Evolutionary conservation across 2,329 filamentous ascomycete genomes (phyloP).

Genomic region (Polytolypa hystricis): DNA sequence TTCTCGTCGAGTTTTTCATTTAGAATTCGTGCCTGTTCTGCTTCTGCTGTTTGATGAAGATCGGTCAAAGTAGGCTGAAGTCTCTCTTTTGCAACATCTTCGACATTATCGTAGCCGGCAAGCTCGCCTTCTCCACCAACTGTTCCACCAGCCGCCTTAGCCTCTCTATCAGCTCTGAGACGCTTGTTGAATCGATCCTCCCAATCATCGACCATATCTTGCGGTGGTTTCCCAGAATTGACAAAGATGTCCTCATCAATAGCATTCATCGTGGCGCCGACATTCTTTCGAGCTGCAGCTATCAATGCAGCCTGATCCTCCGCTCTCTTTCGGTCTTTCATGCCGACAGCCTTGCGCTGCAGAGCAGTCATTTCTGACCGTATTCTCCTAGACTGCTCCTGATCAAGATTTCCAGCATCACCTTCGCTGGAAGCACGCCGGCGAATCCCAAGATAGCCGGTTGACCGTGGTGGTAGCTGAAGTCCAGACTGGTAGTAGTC

Average conservation of each 20-base stretch:
- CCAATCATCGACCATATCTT: conserved; percentile 59
- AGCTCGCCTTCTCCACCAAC: conserved; percentile 69
- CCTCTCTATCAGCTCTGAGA: conserved; percentile 52
- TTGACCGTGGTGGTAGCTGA: conserved; percentile 35
- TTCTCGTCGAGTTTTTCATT: conserved; percentile 50
- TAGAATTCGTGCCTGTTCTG: conserved; percentile 52
- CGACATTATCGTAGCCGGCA: conserved; percentile 60
- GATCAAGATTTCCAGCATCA: conserved; percentile 46
- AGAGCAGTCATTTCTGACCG: conserved; percentile 64
- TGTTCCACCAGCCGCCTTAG: conserved; percentile 45
- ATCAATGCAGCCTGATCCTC: conserved; percentile 61
- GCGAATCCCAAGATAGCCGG: conserved; percentile 38
- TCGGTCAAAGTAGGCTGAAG: conserved; percentile 71
- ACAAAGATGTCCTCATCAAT: conserved; percentile 69
- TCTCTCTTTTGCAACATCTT: conserved; percentile 60
- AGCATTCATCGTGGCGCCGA: conserved; percentile 57
- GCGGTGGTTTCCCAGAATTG: conserved; percentile 59
- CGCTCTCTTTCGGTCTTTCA: conserved; percentile 61
- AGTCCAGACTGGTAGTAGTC: conserved; percentile 57
- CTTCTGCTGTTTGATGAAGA: conserved; percentile 63
- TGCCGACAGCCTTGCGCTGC: conserved; percentile 52
- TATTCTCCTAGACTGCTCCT: conserved; percentile 55
- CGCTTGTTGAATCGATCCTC: conserved; percentile 56
- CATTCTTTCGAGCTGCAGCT: conserved; percentile 66
- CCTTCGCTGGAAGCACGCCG: conserved; percentile 55